phyloP scores from a whole-genome alignment of 495 filamentous ascomycete genomes.

The Penicillium alfredii region DNA sequence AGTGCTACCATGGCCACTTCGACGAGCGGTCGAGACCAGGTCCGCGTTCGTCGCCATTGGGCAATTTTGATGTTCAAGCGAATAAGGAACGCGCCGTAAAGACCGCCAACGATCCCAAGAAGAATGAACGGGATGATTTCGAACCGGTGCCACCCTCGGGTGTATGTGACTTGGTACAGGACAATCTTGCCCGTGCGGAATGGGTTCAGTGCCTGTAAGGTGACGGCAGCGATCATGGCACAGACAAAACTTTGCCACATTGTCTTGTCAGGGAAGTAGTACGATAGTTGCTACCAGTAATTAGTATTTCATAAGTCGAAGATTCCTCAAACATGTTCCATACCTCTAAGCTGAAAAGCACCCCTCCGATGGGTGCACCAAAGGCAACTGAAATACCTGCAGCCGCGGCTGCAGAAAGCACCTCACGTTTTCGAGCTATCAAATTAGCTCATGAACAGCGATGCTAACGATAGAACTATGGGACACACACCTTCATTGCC shows the following conservation, averaged over 20 bases:
- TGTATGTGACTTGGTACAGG: conserved; percentile 94
- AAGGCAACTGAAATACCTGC: conserved; percentile 97
- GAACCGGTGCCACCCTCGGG: conserved; percentile 87
- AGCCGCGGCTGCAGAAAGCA: conserved; percentile 89
- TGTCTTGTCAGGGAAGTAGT: conserved; percentile 98
- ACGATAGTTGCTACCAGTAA: conserved; percentile 67
- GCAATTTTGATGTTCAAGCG: conserved; percentile 86
- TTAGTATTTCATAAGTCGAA: conserved; percentile 9
- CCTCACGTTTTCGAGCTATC: conserved; percentile 88
- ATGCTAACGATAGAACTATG: background rate
- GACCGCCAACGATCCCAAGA: conserved; percentile 80
- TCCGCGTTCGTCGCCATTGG: conserved; percentile 63
- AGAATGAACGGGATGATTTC: conserved; percentile 85
- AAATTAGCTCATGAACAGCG: conserved; percentile 3
- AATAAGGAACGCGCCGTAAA: conserved; percentile 94
- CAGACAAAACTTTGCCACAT: conserved; percentile 99
- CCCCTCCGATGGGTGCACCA: conserved; percentile 90
- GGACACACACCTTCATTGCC: conserved; percentile 70
- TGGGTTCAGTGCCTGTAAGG: conserved; percentile 85
- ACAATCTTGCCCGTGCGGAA: conserved; percentile 96
- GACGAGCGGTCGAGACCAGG: conserved; percentile 55
- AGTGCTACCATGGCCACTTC: conserved; percentile 73
- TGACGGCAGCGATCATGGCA: conserved; percentile 94
- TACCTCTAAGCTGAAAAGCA: conserved; percentile 87
- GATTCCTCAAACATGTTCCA: conserved; percentile 5